Conservation (phyloP, 2,329 filamentous ascomycete species). For the Metarhizium robertsii region DNA sequence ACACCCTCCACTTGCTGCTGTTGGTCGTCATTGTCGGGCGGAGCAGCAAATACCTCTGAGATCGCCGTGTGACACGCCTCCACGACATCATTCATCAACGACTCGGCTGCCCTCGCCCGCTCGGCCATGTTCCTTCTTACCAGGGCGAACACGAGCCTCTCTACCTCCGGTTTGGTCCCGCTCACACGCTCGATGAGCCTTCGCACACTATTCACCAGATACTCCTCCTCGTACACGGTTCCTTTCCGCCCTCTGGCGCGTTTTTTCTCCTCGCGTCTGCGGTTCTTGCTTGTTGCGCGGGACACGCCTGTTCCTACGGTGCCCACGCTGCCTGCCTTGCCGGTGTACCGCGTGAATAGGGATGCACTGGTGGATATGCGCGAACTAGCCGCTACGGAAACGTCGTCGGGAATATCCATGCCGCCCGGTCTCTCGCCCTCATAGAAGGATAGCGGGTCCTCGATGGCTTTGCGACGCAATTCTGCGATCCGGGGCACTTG, state of each 20-base stretch:
- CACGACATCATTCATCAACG: slow-evolving; percentile 63
- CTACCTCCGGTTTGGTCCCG: slow-evolving; percentile 60
- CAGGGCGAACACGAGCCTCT: slow-evolving; percentile 66
- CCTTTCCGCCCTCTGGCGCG: slow-evolving; percentile 90
- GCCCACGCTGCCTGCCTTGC: slow-evolving; percentile 51
- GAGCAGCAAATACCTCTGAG: slow-evolving; percentile 54
- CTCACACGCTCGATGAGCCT: slow-evolving; percentile 78
- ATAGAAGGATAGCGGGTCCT: slow-evolving; percentile 83
- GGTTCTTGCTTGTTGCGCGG: slow-evolving; percentile 78
- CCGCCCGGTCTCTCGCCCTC: slow-evolving; percentile 61
- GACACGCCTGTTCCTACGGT: slow-evolving; percentile 66
- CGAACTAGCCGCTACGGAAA: slow-evolving; percentile 77
- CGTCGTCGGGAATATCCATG: slow-evolving; percentile 76
- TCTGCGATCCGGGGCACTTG: slow-evolving; percentile 83
- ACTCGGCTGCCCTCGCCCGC: slow-evolving; percentile 69
- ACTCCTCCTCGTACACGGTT: slow-evolving; percentile 96
- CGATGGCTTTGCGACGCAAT: slow-evolving; percentile 67
- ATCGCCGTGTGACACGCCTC: slow-evolving; percentile 58
- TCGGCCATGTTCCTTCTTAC: slow-evolving; percentile 79
- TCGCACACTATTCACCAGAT: slow-evolving; percentile 79
- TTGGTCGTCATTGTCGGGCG: slow-evolving; percentile 9
- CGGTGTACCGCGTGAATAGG: slow-evolving; percentile 88
- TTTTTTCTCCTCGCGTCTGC: slow-evolving; percentile 87
- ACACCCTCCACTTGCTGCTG: slow-evolving; percentile 13
- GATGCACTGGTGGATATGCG: slow-evolving; percentile 74